Base-by-base conservation (phyloP, 257 asterid genomes). In the Thymus quinquecostatus region DNA sequence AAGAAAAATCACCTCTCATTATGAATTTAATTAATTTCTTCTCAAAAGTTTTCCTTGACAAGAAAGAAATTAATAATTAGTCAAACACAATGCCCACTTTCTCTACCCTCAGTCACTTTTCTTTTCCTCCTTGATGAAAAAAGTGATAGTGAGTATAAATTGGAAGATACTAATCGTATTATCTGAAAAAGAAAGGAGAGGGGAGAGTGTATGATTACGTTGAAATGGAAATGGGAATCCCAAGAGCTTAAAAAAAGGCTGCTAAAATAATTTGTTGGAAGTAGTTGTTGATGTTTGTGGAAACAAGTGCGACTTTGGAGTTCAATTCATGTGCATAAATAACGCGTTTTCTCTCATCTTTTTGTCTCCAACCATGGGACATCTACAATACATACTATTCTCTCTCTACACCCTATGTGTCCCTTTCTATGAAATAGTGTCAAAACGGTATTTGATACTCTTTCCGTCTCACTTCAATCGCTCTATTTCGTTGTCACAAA, bases 251-350 rank as follows among this genome's bases (percentile, higher is more conserved):
- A 45, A 29, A 66, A 51, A 66, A 50, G 14, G 60, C 33, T 66
- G 71, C 60, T 50, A 54, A 27, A 53, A 33, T 3, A n/a, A 66
- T 33, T 66, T 8, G 58, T 2, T 54, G 63, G 63, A 36, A 67
- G 73, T 29, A 40, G 74, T 55, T 41, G 74, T 69, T 41, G 74
- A 69, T 55, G 65, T 57, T 10, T 40, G 53, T 56, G 65, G 73
- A 68, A 54, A 54, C n/a, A 53, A 54, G 2, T 40, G 40, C 41
- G 53, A 54, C 64, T 54, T 68, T 68, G 2, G 50, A 53, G n/a
- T 68, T 55, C 10, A 54, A 40, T 55, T 55, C 32, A 40, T 68
- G 70, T 66, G 47, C 58, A 48, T 30, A 33, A 38, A 12, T 7
- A 55, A 68, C 73, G 64, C 55, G 56, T 68, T 55, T 55, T 36